Conservation (phyloP, 2,329 filamentous ascomycete genomes). For the Curvularia sp. region DNA sequence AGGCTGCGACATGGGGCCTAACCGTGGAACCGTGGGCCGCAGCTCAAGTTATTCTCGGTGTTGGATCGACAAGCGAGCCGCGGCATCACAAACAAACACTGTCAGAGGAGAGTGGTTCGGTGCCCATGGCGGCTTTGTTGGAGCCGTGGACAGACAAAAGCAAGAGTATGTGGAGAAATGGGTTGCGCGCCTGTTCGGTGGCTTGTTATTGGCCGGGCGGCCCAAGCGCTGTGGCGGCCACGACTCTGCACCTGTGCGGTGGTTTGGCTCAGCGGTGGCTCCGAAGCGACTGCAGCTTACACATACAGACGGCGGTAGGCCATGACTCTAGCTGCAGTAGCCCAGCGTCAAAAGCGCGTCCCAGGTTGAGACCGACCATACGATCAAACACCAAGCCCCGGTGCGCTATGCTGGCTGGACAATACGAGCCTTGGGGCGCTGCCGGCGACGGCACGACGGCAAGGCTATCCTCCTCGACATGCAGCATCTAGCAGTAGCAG, state of each 20-base stretch:
- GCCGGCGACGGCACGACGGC: not conserved
- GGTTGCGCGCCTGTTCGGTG: not conserved
- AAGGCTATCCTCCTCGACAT: not conserved
- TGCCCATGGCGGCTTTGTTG: not conserved
- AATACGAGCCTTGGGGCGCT: conserved; percentile 2
- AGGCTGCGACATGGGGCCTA: not conserved
- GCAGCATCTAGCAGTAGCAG: not conserved
- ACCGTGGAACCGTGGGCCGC: not conserved
- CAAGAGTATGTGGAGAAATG: conserved; percentile 5
- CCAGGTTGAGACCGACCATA: not conserved
- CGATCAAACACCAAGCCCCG: not conserved
- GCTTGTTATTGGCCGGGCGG: not conserved
- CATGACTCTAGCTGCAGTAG: conserved; percentile 22
- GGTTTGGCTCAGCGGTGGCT: conserved; percentile 10
- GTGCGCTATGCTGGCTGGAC: not conserved
- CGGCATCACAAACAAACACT: conserved; percentile 15
- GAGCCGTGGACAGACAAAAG: not conserved
- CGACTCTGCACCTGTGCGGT: not conserved
- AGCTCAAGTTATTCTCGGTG: not conserved
- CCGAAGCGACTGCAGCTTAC: conserved; percentile 12
- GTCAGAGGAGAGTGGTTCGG: conserved; percentile 12
- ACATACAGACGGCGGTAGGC: not conserved
- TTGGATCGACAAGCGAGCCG: conserved; percentile 5
- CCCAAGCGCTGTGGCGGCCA: conserved; percentile 9
- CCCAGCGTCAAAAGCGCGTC: conserved; percentile 14